phyloP scores from a whole-genome alignment of 2,329 filamentous ascomycete genomes.

The Dothideomycetes sp. region DNA sequence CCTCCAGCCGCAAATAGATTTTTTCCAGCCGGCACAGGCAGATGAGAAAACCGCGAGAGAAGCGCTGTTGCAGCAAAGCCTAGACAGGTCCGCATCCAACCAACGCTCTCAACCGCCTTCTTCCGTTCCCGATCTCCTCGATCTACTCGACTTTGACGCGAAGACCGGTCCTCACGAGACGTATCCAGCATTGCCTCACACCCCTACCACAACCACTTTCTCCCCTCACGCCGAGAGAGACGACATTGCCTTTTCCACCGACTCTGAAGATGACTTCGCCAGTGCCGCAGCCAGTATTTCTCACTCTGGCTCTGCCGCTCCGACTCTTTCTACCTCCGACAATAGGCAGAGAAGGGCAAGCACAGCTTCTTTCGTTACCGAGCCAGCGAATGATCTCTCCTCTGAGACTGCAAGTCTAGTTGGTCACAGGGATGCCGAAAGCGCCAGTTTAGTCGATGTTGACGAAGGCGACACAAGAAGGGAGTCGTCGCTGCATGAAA shows the following conservation, averaged over 20 bases:
- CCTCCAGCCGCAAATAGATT: too few relatives aligned
- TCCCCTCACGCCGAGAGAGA: conserved; percentile 4
- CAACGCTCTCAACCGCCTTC: too few relatives aligned
- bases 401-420: conserved; percentile 1
- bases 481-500: too few relatives aligned
- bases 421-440: conserved; percentile 15
- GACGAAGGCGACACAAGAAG: too few relatives aligned
- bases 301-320: background rate
- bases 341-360: conserved; percentile 6
- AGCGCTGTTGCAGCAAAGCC: too few relatives aligned
- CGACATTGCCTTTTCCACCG: conserved; percentile 1
- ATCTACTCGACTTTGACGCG: background rate
- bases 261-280: conserved; percentile 1
- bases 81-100: too few relatives aligned
- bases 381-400: conserved; percentile 15
- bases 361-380: conserved; percentile 17
- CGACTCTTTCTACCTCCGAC: background rate
- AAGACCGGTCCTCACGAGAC: background rate
- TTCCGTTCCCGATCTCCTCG: too few relatives aligned
- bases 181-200: too few relatives aligned
- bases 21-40: too few relatives aligned
- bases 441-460: conserved; percentile 20
- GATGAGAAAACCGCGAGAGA: too few relatives aligned
- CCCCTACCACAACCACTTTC: conserved; percentile 3
- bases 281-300: conserved; percentile 1